Base-by-base conservation (phyloP, 805 yeast species). In the Saccharomycopsis sp. region DNA sequence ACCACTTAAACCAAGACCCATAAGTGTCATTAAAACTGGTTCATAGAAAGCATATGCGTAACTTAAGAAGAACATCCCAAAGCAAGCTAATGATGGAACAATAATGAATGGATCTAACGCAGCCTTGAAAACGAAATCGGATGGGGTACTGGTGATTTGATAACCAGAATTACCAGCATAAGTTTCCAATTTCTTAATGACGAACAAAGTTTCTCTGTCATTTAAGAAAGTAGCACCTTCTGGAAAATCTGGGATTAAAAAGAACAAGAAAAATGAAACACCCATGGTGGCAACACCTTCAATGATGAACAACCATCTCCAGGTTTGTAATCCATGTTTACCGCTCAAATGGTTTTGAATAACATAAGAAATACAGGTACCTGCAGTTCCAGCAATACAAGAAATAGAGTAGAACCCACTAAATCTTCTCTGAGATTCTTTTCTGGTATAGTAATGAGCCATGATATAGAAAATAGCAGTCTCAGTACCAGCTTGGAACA, bases 1-100 rank as follows among this genome's bases (percentile, higher is more conserved):
- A 39, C 68, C 63, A 59, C 77, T 77, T 1, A 79, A 75, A 2
- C 78, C 65, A 60, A 74, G 74, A 19, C 83, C 81, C 64, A 81
- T 66, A 33, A 71, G 62, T 40, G 64, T 65, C 59, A 81, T 77
- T 56, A 81, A 79, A 24, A 81, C 69, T 37, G 85, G 79, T 16
- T 86, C 80, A 57, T 81, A 81, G 60, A 75, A 81, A n/a, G 87
- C 86, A 55, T 80, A 81, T 28, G 85, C 82, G 54, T 81, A 81
- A 17, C 85, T 71, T n/a, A 86, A 85, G 47, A 80, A 74, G 55
- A 81, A 72, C 43, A 74, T 65, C 24, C 81, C 77, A 59, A 81
- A 81, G 63, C 81, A 81, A 53, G 70, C 68, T 49, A 81, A 59
- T 1, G 81, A 83, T 17, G 78, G 71, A 35, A 74, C 48, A 67